phyloP scores from a whole-genome alignment of 2,329 filamentous ascomycete genomes.

The Neurospora crassa region DNA sequence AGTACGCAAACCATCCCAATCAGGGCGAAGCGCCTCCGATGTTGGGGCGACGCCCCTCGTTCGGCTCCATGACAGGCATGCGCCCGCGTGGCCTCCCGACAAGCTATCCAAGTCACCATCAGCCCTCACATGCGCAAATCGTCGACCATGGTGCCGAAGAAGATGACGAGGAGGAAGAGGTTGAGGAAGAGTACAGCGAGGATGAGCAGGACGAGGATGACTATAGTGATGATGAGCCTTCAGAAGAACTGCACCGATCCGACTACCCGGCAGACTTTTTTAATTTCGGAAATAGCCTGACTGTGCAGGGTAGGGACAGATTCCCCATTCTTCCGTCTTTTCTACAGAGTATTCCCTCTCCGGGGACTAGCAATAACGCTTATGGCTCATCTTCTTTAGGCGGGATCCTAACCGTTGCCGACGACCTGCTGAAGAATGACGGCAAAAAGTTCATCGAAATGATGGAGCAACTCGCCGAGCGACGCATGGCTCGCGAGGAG shows the following conservation, averaged over 20 bases:
- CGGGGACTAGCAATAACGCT: slow-evolving; percentile 20
- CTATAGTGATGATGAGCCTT: slow-evolving; percentile 49
- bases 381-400: slow-evolving; percentile 46
- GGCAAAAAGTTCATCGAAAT: slow-evolving; percentile 99
- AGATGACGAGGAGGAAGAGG: slow-evolving; percentile 37
- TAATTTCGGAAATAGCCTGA: slow-evolving; percentile 94
- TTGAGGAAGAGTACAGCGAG: slow-evolving; percentile 51
- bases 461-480: slow-evolving; percentile 99
- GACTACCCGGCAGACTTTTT: slow-evolving; percentile 78
- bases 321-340: slow-evolving; percentile 29
- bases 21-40: slow-evolving; percentile 62
- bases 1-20: slow-evolving; percentile 77
- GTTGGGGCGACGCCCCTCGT: slow-evolving; percentile 47
- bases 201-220: slow-evolving; percentile 46
- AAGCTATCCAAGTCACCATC: slow-evolving; percentile 48
- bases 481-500: slow-evolving; percentile 92
- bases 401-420: slow-evolving; percentile 95
- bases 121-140: slow-evolving; percentile 67
- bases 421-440: slow-evolving; percentile 97
- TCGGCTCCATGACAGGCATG: slow-evolving; percentile 43
- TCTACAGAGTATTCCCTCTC: slow-evolving; percentile 19
- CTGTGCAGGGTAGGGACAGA: slow-evolving; percentile 67
- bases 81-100: slow-evolving; percentile 48
- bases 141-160: slow-evolving; percentile 43
- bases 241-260: slow-evolving; percentile 46